phyloP scores from a whole-genome alignment of 2,329 filamentous ascomycete species.

The Aspergillus sp. region DNA sequence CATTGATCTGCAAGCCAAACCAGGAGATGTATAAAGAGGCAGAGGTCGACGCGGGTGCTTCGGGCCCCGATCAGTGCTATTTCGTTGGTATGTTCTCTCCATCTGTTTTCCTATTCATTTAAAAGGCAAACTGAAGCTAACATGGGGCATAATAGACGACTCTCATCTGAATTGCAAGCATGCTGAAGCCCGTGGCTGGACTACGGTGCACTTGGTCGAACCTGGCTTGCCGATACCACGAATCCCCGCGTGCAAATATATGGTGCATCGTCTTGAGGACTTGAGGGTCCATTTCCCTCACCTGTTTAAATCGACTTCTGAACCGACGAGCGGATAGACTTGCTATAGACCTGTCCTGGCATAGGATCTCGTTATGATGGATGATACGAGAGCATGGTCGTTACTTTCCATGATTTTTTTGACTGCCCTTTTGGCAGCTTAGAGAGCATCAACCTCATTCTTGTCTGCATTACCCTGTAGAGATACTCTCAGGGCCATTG shows the following conservation, averaged over 20 bases:
- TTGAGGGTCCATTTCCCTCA: constrained; percentile 70
- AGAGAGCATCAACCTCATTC: too few species aligned
- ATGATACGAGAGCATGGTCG: neutral
- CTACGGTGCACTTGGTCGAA: constrained; percentile 75
- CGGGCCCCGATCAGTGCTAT: constrained; percentile 64
- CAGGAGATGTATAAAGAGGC: constrained; percentile 78
- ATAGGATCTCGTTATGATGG: neutral
- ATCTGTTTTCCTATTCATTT: neutral
- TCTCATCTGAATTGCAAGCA: constrained; percentile 72
- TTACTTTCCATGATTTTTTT: neutral
- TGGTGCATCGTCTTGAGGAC: constrained; percentile 68
- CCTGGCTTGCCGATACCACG: constrained; percentile 57
- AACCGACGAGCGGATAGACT: constrained; percentile 1
- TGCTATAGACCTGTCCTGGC: neutral
- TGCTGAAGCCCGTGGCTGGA: constrained; percentile 77
- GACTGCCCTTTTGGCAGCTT: too few species aligned
- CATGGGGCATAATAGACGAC: constrained; percentile 52
- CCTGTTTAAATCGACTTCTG: constrained; percentile 59
- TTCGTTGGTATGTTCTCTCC: constrained; percentile 69
- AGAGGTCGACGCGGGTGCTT: constrained; percentile 72
- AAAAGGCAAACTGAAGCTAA: constrained; percentile 8
- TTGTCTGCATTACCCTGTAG: too few species aligned
- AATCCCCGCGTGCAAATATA: constrained; percentile 60
- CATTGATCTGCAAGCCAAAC: constrained; percentile 80
- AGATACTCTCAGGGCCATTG: too few species aligned